Evolutionary conservation across 768 basidiomycete species (phyloP), one percentile per base, ranked within the genome.

Genomic region (Amanita phalloides): DNA sequence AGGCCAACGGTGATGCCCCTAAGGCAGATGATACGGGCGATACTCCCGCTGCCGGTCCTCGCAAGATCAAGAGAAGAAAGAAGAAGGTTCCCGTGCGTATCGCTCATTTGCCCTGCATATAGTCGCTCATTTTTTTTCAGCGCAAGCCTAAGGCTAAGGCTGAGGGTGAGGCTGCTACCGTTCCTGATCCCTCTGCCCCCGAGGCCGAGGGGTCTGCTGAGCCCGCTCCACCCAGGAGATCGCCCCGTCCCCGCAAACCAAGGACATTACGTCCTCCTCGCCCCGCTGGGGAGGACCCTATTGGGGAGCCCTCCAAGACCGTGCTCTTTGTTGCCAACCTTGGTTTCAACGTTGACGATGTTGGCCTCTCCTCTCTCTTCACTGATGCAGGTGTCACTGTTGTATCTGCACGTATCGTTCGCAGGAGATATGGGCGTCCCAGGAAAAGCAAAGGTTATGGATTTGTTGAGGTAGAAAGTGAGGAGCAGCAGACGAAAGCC

Each of bases 261-360:
- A 82, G 71, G 61, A 61, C 69, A 20, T 75, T 76, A 49, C 85
- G 82, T 50, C 63, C 75, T 51, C 68, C 74, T 48, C 89, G 89
- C 61, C 77, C 86, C 26, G 78, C 74, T 28, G 90, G 89, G 49
- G 85, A 91, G 67, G 86, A 88, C 54, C 91, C 92, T 26, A 74
- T 71, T 49, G 92, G 92, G 61, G 90, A 91, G 65, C 90, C 85
- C 28, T 92, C 90, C 64, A 86, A 86, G 74, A 86, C 77, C 53
- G 82, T 90, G 71, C 76, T 97, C 58, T 97, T 97, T 61, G 93
- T 97, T 60, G 95, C 94, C 71, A 98, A 98, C 74, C 90, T 98
- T 55, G 90, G 92, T 42, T 98, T 97, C 81, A 83, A 71, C 66
- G 81, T 97, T 56, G 89, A 90, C 53, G 94, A 98, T 63, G 85